These are phyloP conservation scores for Citrus sinensis DNA, from an alignment of 345 rosid genomes.

Conservation along the genomic window DVS_A1.0 CM039164.1:19271001-19271500, in stretches of 20 bases:
- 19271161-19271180: conserved; percentile 7
- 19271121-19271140: conserved; percentile 25
- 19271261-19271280: conserved; percentile 11
- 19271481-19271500: too few relatives aligned
- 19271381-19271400: too few relatives aligned
- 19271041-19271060: background rate
- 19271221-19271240: too few relatives aligned
- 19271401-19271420: too few relatives aligned
- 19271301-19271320: conserved; percentile 28
- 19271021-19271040: background rate
- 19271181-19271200: too few relatives aligned
- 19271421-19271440: too few relatives aligned
- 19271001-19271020: too few relatives aligned
- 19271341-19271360: conserved; percentile 31
- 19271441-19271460: too few relatives aligned
- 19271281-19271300: conserved; percentile 21
- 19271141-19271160: conserved; percentile 24
- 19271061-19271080: conserved; percentile 7
- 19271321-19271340: conserved; percentile 31
- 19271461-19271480: too few relatives aligned
- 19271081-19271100: conserved; percentile 25
- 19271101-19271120: conserved; percentile 22
- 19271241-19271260: too few relatives aligned
- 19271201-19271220: too few relatives aligned
- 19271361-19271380: too few relatives aligned